Base-by-base conservation (phyloP, 768 basidiomycete genomes). In the Kwoniella dejecticola region DNA sequence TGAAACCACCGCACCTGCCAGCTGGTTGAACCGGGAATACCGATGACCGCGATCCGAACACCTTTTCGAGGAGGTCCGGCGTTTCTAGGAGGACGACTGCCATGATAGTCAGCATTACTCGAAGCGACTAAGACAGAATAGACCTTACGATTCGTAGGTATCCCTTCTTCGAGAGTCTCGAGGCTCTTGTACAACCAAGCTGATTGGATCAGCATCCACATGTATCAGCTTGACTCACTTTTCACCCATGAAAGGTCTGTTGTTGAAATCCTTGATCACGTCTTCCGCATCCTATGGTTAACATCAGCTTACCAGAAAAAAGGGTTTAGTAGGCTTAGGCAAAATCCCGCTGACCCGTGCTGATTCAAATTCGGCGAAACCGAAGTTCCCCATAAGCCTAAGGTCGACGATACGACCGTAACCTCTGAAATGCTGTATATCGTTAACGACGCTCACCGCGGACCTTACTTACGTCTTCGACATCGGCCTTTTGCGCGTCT, bases 361-460 rank as follows among this genome's bases (percentile, higher is more conserved):
- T 71, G 83, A 89, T 78, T 95, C 95, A 74, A 96, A 98, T 79
- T 98, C 95, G 68, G 97, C 87, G 77, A 99, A 99, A 57, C 93
- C 96, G 72, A 96, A 99, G 11, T 91, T 91, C 41, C 91, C 93
- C 91, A 95, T 93, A 79, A 95, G 89, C 71, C 90, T 87, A 80
- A 90, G 89, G 81, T 95, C 93, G 69, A 89, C 82, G 67, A 94
- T 90, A 57, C 85, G 86, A 31, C 56, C 56, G 24, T 88, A 91
- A 64, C 89, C 89, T 64, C 91, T 90, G 78, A 97, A 96, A 59
- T 66, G 67, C 77, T 78, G 47, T 19, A n/a, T 12, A 41, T 41
- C 17, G 24, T 26, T 23, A 48, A 29, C 49, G 17, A 29, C 7
- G 52, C 44, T 33, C 38, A 10, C 38, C 1, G 27, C 8, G 29